Conservation (phyloP, 2,329 filamentous ascomycete species). For the Diaporthe vaccinii region DNA sequence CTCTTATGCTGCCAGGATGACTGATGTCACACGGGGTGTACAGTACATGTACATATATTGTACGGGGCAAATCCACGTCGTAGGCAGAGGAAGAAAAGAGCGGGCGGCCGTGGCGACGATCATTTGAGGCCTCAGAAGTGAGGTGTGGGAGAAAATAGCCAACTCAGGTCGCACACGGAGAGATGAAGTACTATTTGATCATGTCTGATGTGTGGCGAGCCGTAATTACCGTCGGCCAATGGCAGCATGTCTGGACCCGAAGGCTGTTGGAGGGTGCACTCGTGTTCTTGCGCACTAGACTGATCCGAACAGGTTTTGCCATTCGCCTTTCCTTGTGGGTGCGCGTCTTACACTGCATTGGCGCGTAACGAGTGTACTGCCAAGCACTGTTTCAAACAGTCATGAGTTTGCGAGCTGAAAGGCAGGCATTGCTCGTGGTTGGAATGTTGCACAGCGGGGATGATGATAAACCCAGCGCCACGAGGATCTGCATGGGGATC, state of each 20-base stretch:
- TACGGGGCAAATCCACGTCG: not conserved
- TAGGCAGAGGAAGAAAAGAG: not conserved
- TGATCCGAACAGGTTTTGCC: not conserved
- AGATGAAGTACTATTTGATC: not conserved
- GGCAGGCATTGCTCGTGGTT: not conserved
- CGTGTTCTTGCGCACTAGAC: not conserved
- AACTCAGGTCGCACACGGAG: conserved; percentile 31
- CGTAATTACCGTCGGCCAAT: conserved; percentile 39
- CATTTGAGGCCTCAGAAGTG: not conserved
- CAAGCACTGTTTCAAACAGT: conserved; percentile 22
- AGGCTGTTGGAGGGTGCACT: conserved; percentile 27
- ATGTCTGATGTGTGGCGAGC: conserved; percentile 38
- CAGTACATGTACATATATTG: not conserved
- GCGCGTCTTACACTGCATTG: conserved; percentile 15
- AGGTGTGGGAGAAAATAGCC: not conserved
- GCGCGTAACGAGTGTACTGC: conserved; percentile 24
- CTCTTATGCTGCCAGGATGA: not conserved
- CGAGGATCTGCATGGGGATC: conserved; percentile 26
- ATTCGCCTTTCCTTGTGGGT: not conserved
- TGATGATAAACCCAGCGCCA: conserved; percentile 8
- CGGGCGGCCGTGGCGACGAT: not conserved
- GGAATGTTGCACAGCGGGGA: not conserved
- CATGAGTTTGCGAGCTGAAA: conserved; percentile 28
- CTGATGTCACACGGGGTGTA: not conserved
- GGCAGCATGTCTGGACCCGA: conserved; percentile 30